Conservation (phyloP, 2,329 filamentous ascomycete species). For the Trichoderma gracile region DNA sequence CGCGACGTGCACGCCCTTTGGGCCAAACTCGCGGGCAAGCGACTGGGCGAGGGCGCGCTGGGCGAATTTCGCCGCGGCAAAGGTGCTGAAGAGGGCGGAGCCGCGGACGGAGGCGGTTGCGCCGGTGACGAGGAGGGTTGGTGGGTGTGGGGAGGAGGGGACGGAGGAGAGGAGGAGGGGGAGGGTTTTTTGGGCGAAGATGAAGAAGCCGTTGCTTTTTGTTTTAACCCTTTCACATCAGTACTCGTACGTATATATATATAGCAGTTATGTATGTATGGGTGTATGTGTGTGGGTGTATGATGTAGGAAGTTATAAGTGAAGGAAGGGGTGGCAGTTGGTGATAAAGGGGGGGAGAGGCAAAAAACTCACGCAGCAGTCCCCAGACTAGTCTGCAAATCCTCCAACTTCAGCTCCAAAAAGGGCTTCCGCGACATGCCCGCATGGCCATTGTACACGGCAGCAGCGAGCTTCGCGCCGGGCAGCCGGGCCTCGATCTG, state of each 20-base stretch:
- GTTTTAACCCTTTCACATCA: not conserved
- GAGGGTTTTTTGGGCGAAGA: slow-evolving; percentile 71
- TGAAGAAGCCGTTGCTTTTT: slow-evolving; percentile 65
- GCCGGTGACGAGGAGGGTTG: slow-evolving; percentile 81
- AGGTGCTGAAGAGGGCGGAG: slow-evolving; percentile 66
- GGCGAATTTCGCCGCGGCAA: slow-evolving; percentile 80
- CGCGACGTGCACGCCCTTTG: slow-evolving; percentile 78
- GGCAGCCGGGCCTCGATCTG: slow-evolving; percentile 61
- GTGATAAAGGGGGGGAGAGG: not conserved
- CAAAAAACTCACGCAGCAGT: slow-evolving; percentile 50
- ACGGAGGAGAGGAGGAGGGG: slow-evolving; percentile 69
- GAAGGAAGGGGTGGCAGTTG: too few species aligned
- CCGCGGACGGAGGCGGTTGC: slow-evolving; percentile 79
- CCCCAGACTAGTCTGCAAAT: slow-evolving; percentile 50
- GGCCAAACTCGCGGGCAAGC: slow-evolving; percentile 80
- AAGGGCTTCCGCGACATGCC: slow-evolving; percentile 58
- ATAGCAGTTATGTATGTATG: too few species aligned
- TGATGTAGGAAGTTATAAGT: not conserved
- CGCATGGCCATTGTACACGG: slow-evolving; percentile 68
- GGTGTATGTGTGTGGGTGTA: too few species aligned
- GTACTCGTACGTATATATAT: too few species aligned
- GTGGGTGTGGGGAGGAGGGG: slow-evolving; percentile 59
- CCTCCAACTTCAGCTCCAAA: slow-evolving; percentile 54
- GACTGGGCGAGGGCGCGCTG: slow-evolving; percentile 72
- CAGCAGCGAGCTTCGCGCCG: slow-evolving; percentile 58